These are phyloP conservation scores for Exophiala alcalophila DNA, from an alignment of 2,329 filamentous ascomycete species.

Conservation along the genomic window DNA sequence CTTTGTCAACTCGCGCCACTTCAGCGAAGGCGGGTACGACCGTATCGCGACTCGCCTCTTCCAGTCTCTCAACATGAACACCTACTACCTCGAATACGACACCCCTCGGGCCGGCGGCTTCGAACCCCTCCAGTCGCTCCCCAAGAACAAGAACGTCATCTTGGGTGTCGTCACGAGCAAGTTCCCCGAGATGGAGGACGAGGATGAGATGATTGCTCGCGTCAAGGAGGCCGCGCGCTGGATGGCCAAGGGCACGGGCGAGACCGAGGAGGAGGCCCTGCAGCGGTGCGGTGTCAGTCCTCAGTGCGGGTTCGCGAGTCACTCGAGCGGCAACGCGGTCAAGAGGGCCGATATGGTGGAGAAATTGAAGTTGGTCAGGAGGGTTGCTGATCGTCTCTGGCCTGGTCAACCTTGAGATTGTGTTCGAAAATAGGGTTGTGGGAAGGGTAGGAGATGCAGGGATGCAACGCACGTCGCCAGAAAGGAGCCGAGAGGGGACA, in stretches of 20 bases:
- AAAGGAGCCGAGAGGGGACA: too few species aligned
- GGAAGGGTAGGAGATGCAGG: too few species aligned
- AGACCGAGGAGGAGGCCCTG: slow-evolving; percentile 62
- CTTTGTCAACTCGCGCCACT: slow-evolving; percentile 59
- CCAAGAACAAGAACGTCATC: slow-evolving; percentile 57
- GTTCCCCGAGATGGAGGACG: slow-evolving; percentile 56
- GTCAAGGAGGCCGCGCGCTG: slow-evolving; percentile 59
- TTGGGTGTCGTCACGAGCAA: slow-evolving; percentile 60
- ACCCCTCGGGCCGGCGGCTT: slow-evolving; percentile 59
- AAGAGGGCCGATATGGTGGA: slow-evolving; percentile 63
- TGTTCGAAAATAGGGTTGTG: not conserved
- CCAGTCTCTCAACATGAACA: slow-evolving; percentile 56
- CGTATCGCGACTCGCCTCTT: slow-evolving; percentile 61
- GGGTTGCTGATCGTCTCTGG: slow-evolving; percentile 67
- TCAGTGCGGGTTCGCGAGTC: slow-evolving; percentile 66
- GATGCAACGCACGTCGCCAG: too few species aligned
- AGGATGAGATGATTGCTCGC: slow-evolving; percentile 55
- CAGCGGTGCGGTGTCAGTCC: slow-evolving; percentile 62
- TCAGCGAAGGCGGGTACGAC: slow-evolving; percentile 62
- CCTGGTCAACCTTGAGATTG: slow-evolving; percentile 42
- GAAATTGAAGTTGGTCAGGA: slow-evolving; percentile 63
- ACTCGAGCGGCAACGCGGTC: slow-evolving; percentile 64
- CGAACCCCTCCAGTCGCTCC: slow-evolving; percentile 56
- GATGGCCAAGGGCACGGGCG: slow-evolving; percentile 60
- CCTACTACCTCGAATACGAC: slow-evolving; percentile 64